Percentiles rank a stretch among this genome's conserved stretches.
Evolutionary conservation across 805 yeast species (phyloP).

Genomic region (Candida caryicola): DNA sequence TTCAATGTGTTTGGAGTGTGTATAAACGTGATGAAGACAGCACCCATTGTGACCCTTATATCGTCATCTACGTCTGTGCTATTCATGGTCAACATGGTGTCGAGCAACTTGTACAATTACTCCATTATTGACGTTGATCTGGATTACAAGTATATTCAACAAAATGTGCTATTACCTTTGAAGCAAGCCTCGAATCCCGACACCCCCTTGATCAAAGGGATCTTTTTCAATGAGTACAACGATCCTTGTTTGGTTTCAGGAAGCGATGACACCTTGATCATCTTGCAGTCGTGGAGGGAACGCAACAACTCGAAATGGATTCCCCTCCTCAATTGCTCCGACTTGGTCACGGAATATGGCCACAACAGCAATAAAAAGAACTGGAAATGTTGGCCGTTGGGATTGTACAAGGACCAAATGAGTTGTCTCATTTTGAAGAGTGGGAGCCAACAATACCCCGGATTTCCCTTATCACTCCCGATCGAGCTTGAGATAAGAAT

Average conservation of each 20-base stretch:
- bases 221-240: conserved; percentile 84
- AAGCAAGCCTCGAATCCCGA: conserved; percentile 16
- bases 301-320: conserved; percentile 80
- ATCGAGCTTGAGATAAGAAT: conserved; percentile 69
- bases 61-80: conserved; percentile 57
- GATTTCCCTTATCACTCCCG: conserved; percentile 81
- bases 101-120: conserved; percentile 38
- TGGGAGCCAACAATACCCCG: conserved; percentile 53
- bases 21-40: conserved; percentile 60
- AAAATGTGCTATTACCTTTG: conserved; percentile 38
- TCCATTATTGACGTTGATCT: conserved; percentile 47
- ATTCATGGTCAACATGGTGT: conserved; percentile 44
- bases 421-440: conserved; percentile 77
- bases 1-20: conserved; percentile 76
- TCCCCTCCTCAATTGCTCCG: conserved; percentile 67
- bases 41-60: conserved; percentile 73
- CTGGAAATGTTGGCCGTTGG: conserved; percentile 85
- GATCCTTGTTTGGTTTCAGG: conserved; percentile 85
- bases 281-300: conserved; percentile 76
- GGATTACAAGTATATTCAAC: conserved; percentile 39
- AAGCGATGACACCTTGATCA: conserved; percentile 66
- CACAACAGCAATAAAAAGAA: conserved; percentile 46
- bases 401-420: conserved; percentile 65
- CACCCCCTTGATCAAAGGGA: conserved; percentile 50
- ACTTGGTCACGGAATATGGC: conserved; percentile 44